Conservation (phyloP, 2,329 filamentous ascomycete genomes). For the Beauveria asiatica region DNA sequence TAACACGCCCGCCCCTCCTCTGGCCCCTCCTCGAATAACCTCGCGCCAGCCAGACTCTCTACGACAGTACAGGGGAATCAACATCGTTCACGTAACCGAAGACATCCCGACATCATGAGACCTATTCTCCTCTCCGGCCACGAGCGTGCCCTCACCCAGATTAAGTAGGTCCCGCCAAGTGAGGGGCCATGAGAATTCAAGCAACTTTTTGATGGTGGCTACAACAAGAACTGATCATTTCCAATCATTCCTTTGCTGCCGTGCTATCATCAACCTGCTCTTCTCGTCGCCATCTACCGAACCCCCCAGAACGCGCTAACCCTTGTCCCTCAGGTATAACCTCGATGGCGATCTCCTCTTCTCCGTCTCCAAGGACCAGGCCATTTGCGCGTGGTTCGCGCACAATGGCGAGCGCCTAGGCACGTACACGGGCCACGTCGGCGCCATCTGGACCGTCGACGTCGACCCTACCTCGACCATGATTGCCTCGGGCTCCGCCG, state of each 20-base stretch:
- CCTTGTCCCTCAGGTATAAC: slow-evolving; percentile 57
- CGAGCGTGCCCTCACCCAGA: slow-evolving; percentile 92
- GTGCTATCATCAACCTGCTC: slow-evolving; percentile 1
- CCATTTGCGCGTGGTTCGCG: slow-evolving; percentile 93
- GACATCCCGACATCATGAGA: slow-evolving; percentile 59
- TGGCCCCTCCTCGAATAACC: slow-evolving; percentile 6
- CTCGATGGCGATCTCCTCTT: slow-evolving; percentile 95
- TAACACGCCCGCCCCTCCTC: slow-evolving; percentile 5
- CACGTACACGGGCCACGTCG: slow-evolving; percentile 93
- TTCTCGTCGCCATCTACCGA: slow-evolving; percentile 12
- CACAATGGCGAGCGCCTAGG: slow-evolving; percentile 97
- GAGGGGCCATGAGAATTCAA: slow-evolving; percentile 4
- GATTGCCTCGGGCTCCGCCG: slow-evolving; percentile 89
- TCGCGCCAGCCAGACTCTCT: slow-evolving; percentile 2
- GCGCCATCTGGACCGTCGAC: slow-evolving; percentile 98
- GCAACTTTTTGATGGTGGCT: neutral
- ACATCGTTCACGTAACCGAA: neutral
- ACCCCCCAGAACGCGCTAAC: slow-evolving; percentile 6
- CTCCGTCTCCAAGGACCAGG: slow-evolving; percentile 91
- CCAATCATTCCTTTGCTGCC: neutral
- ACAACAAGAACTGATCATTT: neutral
- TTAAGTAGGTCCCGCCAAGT: slow-evolving; percentile 53
- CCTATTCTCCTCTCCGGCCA: slow-evolving; percentile 94
- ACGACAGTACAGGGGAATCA: neutral
- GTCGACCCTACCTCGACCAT: slow-evolving; percentile 87